phyloP scores from a whole-genome alignment of 78 protist species.

The Creolimax fragrantissima region DNA sequence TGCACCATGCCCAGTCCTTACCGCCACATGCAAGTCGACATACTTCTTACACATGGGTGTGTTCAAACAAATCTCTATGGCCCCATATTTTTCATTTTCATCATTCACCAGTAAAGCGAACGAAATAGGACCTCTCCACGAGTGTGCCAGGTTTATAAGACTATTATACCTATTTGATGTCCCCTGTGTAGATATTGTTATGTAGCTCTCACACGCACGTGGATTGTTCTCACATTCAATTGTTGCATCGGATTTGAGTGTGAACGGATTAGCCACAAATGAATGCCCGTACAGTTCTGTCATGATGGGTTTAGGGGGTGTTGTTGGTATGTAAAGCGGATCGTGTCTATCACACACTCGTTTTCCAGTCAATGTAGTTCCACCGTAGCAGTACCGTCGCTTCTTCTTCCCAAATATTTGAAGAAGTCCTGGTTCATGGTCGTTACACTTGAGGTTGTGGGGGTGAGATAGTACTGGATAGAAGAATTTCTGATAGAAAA shows the following conservation, averaged over 20 bases:
- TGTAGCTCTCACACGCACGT: background rate
- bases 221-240: background rate
- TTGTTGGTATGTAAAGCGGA: background rate
- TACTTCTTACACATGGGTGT: background rate
- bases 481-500: background rate
- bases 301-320: background rate
- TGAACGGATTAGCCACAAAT: background rate
- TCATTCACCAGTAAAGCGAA: background rate
- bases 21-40: conserved; percentile 6
- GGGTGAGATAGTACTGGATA: background rate
- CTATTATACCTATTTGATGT: conserved; percentile 6
- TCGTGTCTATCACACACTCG: background rate
- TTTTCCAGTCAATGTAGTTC: background rate
- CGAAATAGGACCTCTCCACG: conserved; percentile 28
- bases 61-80: too few species aligned
- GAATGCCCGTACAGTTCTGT: background rate
- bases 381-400: background rate
- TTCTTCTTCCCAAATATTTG: background rate
- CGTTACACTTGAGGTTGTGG: background rate
- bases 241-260: background rate
- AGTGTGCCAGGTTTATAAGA: background rate
- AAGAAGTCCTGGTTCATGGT: background rate
- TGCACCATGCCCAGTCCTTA: background rate
- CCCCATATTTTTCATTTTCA: background rate
- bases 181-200: conserved; percentile 17